Percentiles rank a stretch among this genome's conserved stretches.
Evolutionary conservation across 495 filamentous ascomycete species (phyloP).

Genomic region (Talaromyces wortmannii): DNA sequence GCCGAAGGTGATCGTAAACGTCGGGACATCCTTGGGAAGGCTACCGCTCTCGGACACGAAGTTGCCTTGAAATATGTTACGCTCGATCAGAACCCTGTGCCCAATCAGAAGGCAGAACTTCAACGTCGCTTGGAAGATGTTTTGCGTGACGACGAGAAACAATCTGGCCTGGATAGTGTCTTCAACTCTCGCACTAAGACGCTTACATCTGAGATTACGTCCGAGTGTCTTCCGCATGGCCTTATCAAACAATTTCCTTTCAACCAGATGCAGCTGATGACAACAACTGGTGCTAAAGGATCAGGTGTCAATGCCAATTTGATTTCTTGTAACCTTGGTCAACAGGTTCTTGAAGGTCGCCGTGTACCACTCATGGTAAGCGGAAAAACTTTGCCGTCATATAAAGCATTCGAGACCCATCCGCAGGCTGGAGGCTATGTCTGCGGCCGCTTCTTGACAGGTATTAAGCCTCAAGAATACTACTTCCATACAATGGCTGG

Average conservation of each 20-base stretch:
- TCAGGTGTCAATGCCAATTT: constrained; percentile 88
- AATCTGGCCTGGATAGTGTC: constrained; percentile 77
- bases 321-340: constrained; percentile 95
- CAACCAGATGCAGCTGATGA: constrained; percentile 99
- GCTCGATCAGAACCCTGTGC: constrained; percentile 54
- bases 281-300: constrained; percentile 92
- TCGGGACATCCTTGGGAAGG: constrained; percentile 59
- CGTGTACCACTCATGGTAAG: constrained; percentile 97
- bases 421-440: constrained; percentile 92
- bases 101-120: constrained; percentile 61
- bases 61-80: constrained; percentile 89
- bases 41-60: constrained; percentile 68
- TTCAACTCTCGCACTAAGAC: constrained; percentile 63
- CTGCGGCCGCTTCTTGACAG: constrained; percentile 93
- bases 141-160: constrained; percentile 82
- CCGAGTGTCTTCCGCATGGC: constrained; percentile 68
- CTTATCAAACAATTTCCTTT: constrained; percentile 88
- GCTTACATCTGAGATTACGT: constrained; percentile 75
- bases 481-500: constrained; percentile 99
- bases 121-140: constrained; percentile 78
- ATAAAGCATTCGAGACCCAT: constrained; percentile 83
- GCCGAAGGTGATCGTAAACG: constrained; percentile 68
- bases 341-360: constrained; percentile 92
- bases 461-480: constrained; percentile 94
- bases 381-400: constrained; percentile 93